Base-by-base conservation (phyloP, 2,329 filamentous ascomycete genomes). In the Aulographum hederae region DNA sequence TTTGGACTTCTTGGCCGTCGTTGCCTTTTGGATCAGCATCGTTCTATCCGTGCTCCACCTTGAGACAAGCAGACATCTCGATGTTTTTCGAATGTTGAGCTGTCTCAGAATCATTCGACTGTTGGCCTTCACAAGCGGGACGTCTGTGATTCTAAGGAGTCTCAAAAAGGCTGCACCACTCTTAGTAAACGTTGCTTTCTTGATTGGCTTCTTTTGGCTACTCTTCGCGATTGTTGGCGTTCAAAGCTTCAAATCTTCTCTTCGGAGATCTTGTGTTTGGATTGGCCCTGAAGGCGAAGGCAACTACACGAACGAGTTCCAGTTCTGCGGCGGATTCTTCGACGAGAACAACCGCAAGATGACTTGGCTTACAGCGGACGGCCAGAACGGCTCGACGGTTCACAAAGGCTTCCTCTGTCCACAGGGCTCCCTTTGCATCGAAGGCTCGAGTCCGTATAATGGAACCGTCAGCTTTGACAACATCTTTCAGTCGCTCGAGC, bases 131-230 rank as follows among this genome's bases (percentile, higher is more conserved):
- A 98, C 89, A 2, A 85, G 84, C 43, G 89, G 89, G 42, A 98
- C 91, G 34, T 78, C 85, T 32, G 78, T 84, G 35, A 98, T 98
- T 45, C 60, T 98, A 28, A 71, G 82, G 50, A 95, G 86, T 65
- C 54, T 98, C 37, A 98, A 98, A 50, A 92, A 93, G 49, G 85
- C 89, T 2, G 82, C 86, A 0, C 89, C 91, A 2, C 62, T 93
- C 21, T 69, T 98, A 16, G 71, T 94, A 17, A 82, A 93, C 38
- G 85, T 98, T 19, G 85, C 81, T 2, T 94, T 98, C 48, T 62
- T 98, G 15, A 84, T 98, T 41, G 69, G 79, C 11, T 98, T 98
- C 56, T 98, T 98, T 56, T 98, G 89, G 89, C 67, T 98, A 26
- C 59, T 95, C 8, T 98, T 98, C 56, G 89, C 84, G 23, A 94